phyloP scores from a whole-genome alignment of 306 rosid genomes.

The Vicia villosa region DNA sequence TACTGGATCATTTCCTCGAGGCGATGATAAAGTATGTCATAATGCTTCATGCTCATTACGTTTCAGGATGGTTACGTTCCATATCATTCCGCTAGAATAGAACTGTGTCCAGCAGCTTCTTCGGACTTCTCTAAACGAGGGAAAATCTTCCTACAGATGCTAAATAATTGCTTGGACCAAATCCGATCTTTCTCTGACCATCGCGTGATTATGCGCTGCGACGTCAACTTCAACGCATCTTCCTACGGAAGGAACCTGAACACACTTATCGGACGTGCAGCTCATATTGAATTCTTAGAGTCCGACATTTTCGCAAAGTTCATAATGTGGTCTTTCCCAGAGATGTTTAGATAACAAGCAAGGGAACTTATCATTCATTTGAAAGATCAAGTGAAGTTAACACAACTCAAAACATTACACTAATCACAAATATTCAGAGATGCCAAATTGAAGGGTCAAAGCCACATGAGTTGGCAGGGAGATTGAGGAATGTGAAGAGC shows the following conservation, averaged over 20 bases:
- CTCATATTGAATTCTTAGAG: constrained; percentile 91
- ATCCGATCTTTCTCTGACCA: constrained; percentile 52
- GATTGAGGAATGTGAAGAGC: not conserved
- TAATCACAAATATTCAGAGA: constrained; percentile 20
- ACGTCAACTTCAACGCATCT: constrained; percentile 80
- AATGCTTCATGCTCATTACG: constrained; percentile 29
- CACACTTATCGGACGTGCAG: constrained; percentile 86
- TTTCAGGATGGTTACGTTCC: constrained; percentile 96
- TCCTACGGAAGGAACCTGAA: constrained; percentile 80
- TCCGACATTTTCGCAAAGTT: constrained; percentile 83
- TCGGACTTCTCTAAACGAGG: constrained; percentile 71
- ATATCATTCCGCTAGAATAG: constrained; percentile 95
- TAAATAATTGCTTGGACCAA: constrained; percentile 87
- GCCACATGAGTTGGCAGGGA: constrained; percentile 13
- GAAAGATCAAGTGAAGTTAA: too few relatives aligned
- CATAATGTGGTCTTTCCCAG: constrained; percentile 97
- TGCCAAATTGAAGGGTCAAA: constrained; percentile 13
- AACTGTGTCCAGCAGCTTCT: constrained; percentile 77
- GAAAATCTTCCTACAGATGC: constrained; percentile 80
- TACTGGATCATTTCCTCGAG: constrained; percentile 3
- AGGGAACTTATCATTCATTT: too few relatives aligned
- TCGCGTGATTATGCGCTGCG: constrained; percentile 85
- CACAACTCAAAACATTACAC: not conserved
- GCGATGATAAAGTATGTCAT: not conserved
- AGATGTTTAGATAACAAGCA: constrained; percentile 60